Evolutionary conservation across 495 filamentous ascomycete genomes (phyloP).

Genomic region (Annulohypoxylon nitens): DNA sequence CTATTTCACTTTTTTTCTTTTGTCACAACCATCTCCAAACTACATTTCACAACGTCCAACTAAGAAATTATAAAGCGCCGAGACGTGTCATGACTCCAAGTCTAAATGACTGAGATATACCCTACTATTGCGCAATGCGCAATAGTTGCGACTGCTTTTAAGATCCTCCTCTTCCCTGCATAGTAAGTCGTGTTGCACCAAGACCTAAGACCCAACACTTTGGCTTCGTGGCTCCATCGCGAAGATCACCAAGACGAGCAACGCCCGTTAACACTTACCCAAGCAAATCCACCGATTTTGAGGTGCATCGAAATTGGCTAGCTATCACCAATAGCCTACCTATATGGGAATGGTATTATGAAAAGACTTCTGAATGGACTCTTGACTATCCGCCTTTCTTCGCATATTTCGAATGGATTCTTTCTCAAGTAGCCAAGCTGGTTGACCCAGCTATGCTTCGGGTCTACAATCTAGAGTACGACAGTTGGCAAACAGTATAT

Average conservation of each 20-base stretch:
- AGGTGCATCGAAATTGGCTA: constrained; percentile 98
- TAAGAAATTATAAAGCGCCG: constrained; percentile 2
- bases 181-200: constrained; percentile 75
- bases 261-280: constrained; percentile 27
- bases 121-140: constrained; percentile 90
- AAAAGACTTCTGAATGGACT: constrained; percentile 98
- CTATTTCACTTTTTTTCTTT: constrained; percentile 8
- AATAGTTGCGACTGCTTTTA: constrained; percentile 87
- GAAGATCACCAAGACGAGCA: not conserved
- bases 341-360: constrained; percentile 92
- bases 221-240: constrained; percentile 1
- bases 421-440: constrained; percentile 83
- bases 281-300: constrained; percentile 99
- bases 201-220: not conserved
- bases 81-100: constrained; percentile 31
- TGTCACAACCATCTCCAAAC: constrained; percentile 10
- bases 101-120: constrained; percentile 82
- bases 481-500: constrained; percentile 91
- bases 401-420: constrained; percentile 93
- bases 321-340: constrained; percentile 92
- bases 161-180: constrained; percentile 92
- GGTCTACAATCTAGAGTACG: constrained; percentile 83
- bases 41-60: not conserved
- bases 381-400: constrained; percentile 99
- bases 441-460: constrained; percentile 85